Percentiles rank a stretch among this genome's conserved stretches.
Evolutionary conservation across 2,329 filamentous ascomycete genomes (phyloP).

Genomic region (Penicillium polonicum): DNA sequence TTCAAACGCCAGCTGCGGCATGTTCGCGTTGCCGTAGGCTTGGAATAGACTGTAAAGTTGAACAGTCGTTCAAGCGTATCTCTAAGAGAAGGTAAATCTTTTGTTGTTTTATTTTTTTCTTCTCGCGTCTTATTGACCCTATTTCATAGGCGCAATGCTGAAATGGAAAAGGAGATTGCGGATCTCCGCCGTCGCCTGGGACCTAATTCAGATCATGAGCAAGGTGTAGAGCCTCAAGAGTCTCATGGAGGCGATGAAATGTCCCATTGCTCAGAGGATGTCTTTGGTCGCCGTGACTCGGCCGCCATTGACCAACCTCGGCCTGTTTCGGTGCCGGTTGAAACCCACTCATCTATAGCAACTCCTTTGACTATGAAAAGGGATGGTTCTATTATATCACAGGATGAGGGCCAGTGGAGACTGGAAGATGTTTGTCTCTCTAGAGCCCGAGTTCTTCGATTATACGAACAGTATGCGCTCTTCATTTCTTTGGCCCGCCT

Average conservation of each 20-base stretch:
- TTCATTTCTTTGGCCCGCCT: not conserved
- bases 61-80: conserved; percentile 65
- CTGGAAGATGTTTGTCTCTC: conserved; percentile 49
- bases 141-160: conserved; percentile 56
- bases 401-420: conserved; percentile 46
- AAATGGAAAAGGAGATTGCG: conserved; percentile 59
- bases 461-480: conserved; percentile 44
- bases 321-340: conserved; percentile 36
- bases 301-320: conserved; percentile 29
- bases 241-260: conserved; percentile 31
- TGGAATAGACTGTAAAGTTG: conserved; percentile 62
- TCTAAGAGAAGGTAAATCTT: conserved; percentile 54
- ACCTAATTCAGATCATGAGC: conserved; percentile 31
- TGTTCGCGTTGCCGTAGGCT: conserved; percentile 63
- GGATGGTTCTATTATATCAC: conserved; percentile 36
- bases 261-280: conserved; percentile 38
- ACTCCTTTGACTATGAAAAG: conserved; percentile 36
- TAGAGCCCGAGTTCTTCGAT: conserved; percentile 38
- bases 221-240: conserved; percentile 26
- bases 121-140: conserved; percentile 11
- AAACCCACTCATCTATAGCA: conserved; percentile 32
- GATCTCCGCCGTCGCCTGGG: conserved; percentile 48
- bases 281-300: conserved; percentile 33
- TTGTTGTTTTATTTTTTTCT: not conserved
- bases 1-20: conserved; percentile 60